Evolutionary conservation across 2,329 filamentous ascomycete genomes (phyloP).

Genomic region (Trichoderma simmonsii): DNA sequence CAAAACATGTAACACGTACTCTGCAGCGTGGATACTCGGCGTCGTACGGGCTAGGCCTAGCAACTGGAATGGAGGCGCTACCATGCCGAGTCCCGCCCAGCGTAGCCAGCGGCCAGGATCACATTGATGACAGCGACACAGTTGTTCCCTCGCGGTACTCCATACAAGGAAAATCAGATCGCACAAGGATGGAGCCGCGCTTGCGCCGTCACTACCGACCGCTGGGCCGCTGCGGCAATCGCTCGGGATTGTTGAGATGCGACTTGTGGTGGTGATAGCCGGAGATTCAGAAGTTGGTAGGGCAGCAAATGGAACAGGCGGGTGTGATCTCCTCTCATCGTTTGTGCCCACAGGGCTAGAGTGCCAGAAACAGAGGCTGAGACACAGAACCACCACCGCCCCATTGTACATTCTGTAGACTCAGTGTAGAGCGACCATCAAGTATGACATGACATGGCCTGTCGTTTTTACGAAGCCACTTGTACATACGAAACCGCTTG

Average conservation of each 20-base stretch:
- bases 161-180: background rate
- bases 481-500: background rate
- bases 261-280: background rate
- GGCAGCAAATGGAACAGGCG: background rate
- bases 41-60: background rate
- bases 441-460: background rate
- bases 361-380: background rate
- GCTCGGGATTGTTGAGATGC: background rate
- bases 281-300: background rate
- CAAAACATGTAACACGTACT: background rate
- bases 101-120: background rate
- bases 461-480: background rate
- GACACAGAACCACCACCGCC: background rate
- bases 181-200: background rate
- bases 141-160: background rate
- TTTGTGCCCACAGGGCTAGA: background rate
- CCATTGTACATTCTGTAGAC: background rate
- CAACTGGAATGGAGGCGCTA: background rate
- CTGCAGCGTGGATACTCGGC: background rate
- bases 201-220: constrained; percentile 3
- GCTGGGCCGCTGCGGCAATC: background rate
- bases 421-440: background rate
- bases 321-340: background rate
- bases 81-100: background rate
- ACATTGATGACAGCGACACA: background rate